Evolutionary conservation across 306 rosid species (phyloP).

Genomic region (Benincasa hispida): DNA sequence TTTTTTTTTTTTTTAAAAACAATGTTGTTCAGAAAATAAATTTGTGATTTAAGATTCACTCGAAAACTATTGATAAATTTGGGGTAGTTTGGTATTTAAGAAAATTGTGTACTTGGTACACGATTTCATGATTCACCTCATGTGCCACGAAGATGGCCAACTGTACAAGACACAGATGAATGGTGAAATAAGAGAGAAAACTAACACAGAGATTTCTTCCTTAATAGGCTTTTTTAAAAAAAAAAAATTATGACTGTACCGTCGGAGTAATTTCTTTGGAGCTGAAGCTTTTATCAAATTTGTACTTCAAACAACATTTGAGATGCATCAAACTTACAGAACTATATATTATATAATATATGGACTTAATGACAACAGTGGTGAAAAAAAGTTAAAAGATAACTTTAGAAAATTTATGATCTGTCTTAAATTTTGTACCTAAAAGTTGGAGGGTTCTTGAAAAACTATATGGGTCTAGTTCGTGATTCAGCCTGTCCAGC

Average conservation of each 20-base stretch:
- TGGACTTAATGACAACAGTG: background rate
- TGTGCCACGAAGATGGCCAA: too few relatives aligned
- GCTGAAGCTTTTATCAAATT: background rate
- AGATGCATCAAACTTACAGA: background rate
- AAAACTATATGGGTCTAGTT: background rate
- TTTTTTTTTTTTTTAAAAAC: too few relatives aligned
- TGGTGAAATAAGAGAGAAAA: background rate
- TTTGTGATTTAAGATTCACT: too few relatives aligned
- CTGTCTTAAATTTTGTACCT: background rate
- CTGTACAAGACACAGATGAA: too few relatives aligned
- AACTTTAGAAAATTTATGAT: background rate
- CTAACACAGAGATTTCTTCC: background rate
- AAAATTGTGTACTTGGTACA: too few relatives aligned
- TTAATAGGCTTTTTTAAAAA: background rate
- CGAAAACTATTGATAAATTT: too few relatives aligned
- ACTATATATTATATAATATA: too few relatives aligned
- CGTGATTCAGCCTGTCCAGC: background rate
- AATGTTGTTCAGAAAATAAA: too few relatives aligned
- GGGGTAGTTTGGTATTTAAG: too few relatives aligned
- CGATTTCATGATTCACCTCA: too few relatives aligned
- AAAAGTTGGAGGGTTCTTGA: background rate
- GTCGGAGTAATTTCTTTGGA: background rate
- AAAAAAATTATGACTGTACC: background rate
- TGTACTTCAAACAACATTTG: background rate
- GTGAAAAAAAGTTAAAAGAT: background rate